Percentiles rank a stretch among this genome's conserved stretches.
These are phyloP conservation scores for Fusarium sp. DNA, from an alignment of 2,329 filamentous ascomycete genomes.

Conservation along the genomic window DNA sequence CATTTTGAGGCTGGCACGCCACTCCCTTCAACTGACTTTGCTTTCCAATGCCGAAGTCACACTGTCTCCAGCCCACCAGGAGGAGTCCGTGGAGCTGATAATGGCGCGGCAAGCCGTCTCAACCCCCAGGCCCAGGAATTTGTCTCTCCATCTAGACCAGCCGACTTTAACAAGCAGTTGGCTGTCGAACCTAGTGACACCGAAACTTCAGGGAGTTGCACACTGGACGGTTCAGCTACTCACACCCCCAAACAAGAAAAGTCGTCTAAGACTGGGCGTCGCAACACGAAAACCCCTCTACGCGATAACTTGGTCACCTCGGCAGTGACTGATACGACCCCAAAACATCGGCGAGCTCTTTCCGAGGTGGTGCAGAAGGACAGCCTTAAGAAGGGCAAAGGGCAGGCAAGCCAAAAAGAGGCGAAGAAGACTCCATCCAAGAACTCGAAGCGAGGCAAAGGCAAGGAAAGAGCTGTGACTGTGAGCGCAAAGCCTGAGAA, in stretches of 20 bases:
- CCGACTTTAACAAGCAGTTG: background rate
- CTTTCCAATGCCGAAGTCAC: constrained; percentile 17
- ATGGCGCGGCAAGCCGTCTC: constrained; percentile 20
- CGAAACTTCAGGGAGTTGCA: background rate
- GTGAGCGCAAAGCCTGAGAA: constrained; percentile 19
- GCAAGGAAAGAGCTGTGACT: constrained; percentile 26
- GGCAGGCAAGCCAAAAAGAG: constrained; percentile 4
- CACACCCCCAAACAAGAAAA: background rate
- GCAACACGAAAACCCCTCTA: background rate
- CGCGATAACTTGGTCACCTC: background rate
- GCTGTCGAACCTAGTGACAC: background rate
- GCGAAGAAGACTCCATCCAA: constrained; percentile 34
- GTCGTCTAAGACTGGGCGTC: background rate
- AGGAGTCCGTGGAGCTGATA: background rate
- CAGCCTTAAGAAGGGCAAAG: constrained; percentile 4
- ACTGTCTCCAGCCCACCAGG: background rate
- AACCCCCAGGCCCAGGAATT: constrained; percentile 43
- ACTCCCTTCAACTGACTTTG: constrained; percentile 31
- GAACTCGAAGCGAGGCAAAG: constrained; percentile 29
- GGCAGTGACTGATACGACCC: background rate
- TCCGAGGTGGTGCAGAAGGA: constrained; percentile 11
- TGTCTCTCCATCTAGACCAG: constrained; percentile 37
- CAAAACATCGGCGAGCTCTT: constrained; percentile 8
- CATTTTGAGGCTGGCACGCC: constrained; percentile 8
- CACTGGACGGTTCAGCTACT: background rate